Conservation (phyloP, 169 alveolate genomes). For the Cryptosporidium meleagridis region DNA sequence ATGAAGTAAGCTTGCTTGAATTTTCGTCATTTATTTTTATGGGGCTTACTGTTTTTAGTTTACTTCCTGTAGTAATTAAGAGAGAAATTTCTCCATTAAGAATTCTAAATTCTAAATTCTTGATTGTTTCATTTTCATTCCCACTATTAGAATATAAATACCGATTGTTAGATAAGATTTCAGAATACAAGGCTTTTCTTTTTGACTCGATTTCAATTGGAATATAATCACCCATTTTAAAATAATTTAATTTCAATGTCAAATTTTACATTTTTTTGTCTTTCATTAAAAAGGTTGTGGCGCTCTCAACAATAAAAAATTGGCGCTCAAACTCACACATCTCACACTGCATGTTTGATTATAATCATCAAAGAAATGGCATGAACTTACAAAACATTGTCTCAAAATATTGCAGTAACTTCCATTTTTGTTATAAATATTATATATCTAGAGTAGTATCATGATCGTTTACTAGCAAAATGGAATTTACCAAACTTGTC, state of each 20-base stretch:
- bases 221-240: slow-evolving; percentile 62
- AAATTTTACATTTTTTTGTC: slow-evolving; percentile 17
- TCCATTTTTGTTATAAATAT: background rate
- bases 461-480: background rate
- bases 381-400: background rate
- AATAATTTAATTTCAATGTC: slow-evolving; percentile 8
- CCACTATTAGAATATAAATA: slow-evolving; percentile 29
- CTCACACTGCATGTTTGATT: slow-evolving; percentile 65
- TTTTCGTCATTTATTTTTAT: background rate
- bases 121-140: slow-evolving; percentile 33
- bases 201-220: slow-evolving; percentile 53
- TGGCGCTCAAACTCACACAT: slow-evolving; percentile 71
- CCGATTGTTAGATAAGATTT: background rate
- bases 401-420: background rate
- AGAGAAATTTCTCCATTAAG: background rate
- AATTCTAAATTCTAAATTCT: slow-evolving; percentile 28
- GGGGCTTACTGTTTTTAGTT: slow-evolving; percentile 23
- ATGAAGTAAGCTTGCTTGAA: background rate
- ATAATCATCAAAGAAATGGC: background rate
- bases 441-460: background rate
- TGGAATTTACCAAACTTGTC: slow-evolving; percentile 48
- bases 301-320: background rate
- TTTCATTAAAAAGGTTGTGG: slow-evolving; percentile 5
- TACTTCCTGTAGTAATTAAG: slow-evolving; percentile 20
- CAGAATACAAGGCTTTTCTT: background rate